Evolutionary conservation across 192 early-diverging fungal species (phyloP), one percentile per base, ranked within the genome.

Genomic region (Podila verticillata): DNA sequence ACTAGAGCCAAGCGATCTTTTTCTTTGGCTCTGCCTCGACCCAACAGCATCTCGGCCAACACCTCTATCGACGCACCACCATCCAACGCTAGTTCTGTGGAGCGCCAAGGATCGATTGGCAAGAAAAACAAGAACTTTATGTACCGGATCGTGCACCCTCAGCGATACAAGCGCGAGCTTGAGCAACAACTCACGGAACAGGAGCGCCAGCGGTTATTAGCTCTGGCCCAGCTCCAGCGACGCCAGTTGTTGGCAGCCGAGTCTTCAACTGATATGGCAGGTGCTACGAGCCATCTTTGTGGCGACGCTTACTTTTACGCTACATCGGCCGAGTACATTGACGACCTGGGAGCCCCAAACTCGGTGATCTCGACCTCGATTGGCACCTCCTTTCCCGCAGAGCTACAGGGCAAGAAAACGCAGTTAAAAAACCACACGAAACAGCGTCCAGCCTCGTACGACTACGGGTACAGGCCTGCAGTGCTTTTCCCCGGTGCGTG

Each of bases 61-160:
- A 7, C 39, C 17, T 15, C 39, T 44, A 17, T 2, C 39, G 13
- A 44, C 17, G 39, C 39, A 39, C 0, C 7, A 4, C 17, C 39
- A 15, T 44, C 39, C 29, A 15, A 7, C 49, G 48, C 22, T 28
- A 22, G 22, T 36, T 28, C 26, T 20, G 24, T 71, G 48, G 69
- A 61, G 5, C 69, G 69, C 13, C 60, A 32, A 7, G 69, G 48
- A 17, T 71, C 69, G 29, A 22, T 22, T 1, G 34, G 48, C 24
- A 61, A 26, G 19, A 61, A 54, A 26, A 60, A 71, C 65, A 66
- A 64, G 35, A 79, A 72, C 22, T 62, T 79, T 49, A 68, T 80
- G 54, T 80, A 80, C 62, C 54, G 70, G 56, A 72, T 80, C 35
- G 77, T 68, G n/a, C 77, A 80, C 17, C 77, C 77, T 39, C 77